These are phyloP conservation scores for Fusarium siculi DNA, from an alignment of 2,329 filamentous ascomycete genomes.

Conservation along the genomic window DNA sequence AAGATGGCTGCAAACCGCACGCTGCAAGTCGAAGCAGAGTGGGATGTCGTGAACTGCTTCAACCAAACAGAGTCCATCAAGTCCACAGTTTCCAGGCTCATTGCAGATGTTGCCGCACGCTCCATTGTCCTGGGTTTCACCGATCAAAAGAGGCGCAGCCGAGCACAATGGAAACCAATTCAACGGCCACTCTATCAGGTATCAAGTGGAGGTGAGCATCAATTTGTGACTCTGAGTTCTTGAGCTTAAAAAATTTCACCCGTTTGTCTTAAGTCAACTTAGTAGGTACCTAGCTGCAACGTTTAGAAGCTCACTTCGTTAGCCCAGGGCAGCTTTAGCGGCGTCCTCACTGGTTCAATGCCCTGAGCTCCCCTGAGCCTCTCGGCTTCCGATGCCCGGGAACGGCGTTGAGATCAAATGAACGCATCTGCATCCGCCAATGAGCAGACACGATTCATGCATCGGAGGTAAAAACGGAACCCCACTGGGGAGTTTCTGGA, in stretches of 20 bases:
- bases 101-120: background rate
- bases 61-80: slow-evolving; percentile 23
- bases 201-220: background rate
- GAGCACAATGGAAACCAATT: background rate
- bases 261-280: background rate
- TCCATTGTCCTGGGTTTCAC: slow-evolving; percentile 2
- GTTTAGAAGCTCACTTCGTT: slow-evolving; percentile 11
- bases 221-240: slow-evolving; percentile 14
- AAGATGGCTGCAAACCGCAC: slow-evolving; percentile 13
- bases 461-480: slow-evolving; percentile 42
- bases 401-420: slow-evolving; percentile 34
- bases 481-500: slow-evolving; percentile 26
- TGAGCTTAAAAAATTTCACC: slow-evolving; percentile 9
- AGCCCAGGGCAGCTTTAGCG: slow-evolving; percentile 6
- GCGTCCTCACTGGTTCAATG: slow-evolving; percentile 15
- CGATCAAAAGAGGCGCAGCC: slow-evolving; percentile 11
- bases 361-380: slow-evolving; percentile 19
- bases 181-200: background rate
- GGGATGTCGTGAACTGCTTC: slow-evolving; percentile 22
- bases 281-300: background rate
- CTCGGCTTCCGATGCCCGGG: slow-evolving; percentile 43
- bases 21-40: slow-evolving; percentile 10
- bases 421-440: slow-evolving; percentile 26
- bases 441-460: slow-evolving; percentile 11
- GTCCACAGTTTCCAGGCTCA: slow-evolving; percentile 10